Conservation (phyloP, 2,329 filamentous ascomycete genomes). For the Teratosphaeria zuluensis region DNA sequence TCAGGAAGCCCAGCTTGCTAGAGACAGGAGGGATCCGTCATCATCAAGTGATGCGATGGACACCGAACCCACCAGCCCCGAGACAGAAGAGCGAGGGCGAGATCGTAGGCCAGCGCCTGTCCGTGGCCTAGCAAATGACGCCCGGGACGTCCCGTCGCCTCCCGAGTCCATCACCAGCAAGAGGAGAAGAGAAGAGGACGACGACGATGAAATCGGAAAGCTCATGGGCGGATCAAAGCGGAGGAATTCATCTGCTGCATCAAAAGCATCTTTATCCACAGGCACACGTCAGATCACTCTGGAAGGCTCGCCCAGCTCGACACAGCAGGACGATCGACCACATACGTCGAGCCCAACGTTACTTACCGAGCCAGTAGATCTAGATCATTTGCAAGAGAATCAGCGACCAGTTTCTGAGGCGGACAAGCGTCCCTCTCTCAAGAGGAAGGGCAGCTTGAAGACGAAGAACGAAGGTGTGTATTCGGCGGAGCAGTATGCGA, state of each 20-base stretch:
- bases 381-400: constrained; percentile 5
- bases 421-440: constrained; percentile 21
- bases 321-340: not conserved
- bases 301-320: not conserved
- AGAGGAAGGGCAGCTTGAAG: constrained; percentile 35
- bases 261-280: constrained; percentile 10
- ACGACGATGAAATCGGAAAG: constrained; percentile 84
- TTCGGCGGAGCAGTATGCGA: constrained; percentile 20
- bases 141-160: constrained; percentile 34
- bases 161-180: constrained; percentile 80
- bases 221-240: constrained; percentile 52
- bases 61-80: not conserved
- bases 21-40: not conserved
- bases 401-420: constrained; percentile 10
- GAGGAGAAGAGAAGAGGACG: constrained; percentile 80
- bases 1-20: constrained; percentile 2
- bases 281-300: constrained; percentile 18
- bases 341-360: not conserved
- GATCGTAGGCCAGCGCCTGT: constrained; percentile 16
- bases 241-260: constrained; percentile 28
- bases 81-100: constrained; percentile 3
- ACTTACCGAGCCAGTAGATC: not conserved
- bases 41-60: constrained; percentile 1
- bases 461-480: constrained; percentile 32
- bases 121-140: constrained; percentile 14